Base-by-base conservation (phyloP, 2,329 filamentous ascomycete genomes). In the Nigrograna mackinnonii region DNA sequence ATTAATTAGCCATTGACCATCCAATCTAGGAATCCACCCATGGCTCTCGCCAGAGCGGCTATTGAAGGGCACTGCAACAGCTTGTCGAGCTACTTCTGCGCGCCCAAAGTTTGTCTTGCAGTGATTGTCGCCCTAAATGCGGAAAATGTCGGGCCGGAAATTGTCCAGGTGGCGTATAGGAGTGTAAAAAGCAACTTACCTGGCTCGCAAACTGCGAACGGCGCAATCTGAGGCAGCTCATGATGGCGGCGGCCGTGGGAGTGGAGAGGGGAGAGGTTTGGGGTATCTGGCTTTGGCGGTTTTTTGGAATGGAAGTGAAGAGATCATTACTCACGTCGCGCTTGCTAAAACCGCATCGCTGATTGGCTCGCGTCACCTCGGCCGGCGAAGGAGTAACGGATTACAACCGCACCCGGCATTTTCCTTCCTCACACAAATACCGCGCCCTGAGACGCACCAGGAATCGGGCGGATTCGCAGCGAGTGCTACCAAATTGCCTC, bases 201-300 rank as follows among this genome's bases (percentile, higher is more conserved):
- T 68, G 65, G 58, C 58, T 67, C 45, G 61, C 58, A 49, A 68
- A 57, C 57, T 66, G 64, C 55, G 52, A 54, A 54, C 62, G 62
- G 57, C 62, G 63, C 64, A 67, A 67, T 60, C 57, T 65, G 57
- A 67, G 63, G 46, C 62, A 67, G 55, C 63, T 67, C 65, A 68
- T 68, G 46, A 56, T 64, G 59, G 41, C 58, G 44, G 46, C 52
- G 51, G 55, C 53, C 54, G 49, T 50, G 51, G 52, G 37, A 52
- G 55, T 54, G 56, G 55, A 60, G 57, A 58, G 58, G 46, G 41
- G 48, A n/a, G 48, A 46, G 36, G 45, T 43, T 40, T 21, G 48
- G 48, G 46, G 35, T 44, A 44, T 43, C 28, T 19, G 32, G 47
- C 26, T 39, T 35, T 37, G 46, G 53, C 54, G 49, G 48, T 46